These are phyloP conservation scores for Lepidium sativum DNA, from an alignment of 345 rosid genomes.

Conservation along the genomic window DNA sequence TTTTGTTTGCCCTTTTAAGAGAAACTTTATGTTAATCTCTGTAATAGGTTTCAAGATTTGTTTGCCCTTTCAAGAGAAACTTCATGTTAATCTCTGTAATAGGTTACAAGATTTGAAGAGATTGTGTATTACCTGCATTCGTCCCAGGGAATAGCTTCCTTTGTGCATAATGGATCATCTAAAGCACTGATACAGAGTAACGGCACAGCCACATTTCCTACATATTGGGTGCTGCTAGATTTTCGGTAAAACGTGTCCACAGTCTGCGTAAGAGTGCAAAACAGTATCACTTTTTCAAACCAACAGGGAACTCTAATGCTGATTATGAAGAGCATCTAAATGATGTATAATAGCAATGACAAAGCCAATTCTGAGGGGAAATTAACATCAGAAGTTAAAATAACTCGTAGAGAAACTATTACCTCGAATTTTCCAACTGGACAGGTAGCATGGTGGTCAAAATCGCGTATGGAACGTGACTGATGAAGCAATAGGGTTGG, in stretches of 20 bases:
- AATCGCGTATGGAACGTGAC: conserved; percentile 86
- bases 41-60: background rate
- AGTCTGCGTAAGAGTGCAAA: conserved; percentile 38
- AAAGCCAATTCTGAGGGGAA: background rate
- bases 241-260: conserved; percentile 77
- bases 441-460: conserved; percentile 78
- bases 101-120: background rate
- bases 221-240: conserved; percentile 64
- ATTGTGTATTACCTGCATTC: conserved; percentile 65
- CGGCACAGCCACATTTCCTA: conserved; percentile 63
- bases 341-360: conserved; percentile 5
- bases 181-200: conserved; percentile 80
- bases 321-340: background rate
- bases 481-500: conserved; percentile 21
- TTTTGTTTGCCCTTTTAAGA: conserved; percentile 58
- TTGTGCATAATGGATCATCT: conserved; percentile 88
- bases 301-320: background rate
- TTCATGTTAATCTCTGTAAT: conserved; percentile 7
- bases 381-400: background rate
- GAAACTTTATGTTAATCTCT: conserved; percentile 9
- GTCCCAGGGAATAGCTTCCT: conserved; percentile 94
- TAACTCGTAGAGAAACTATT: conserved; percentile 7
- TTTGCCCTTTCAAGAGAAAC: conserved; percentile 45
- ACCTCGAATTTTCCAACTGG: conserved; percentile 84
- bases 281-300: background rate